Conservation (phyloP, 2,329 filamentous ascomycete genomes). For the Lanzia echinophila region DNA sequence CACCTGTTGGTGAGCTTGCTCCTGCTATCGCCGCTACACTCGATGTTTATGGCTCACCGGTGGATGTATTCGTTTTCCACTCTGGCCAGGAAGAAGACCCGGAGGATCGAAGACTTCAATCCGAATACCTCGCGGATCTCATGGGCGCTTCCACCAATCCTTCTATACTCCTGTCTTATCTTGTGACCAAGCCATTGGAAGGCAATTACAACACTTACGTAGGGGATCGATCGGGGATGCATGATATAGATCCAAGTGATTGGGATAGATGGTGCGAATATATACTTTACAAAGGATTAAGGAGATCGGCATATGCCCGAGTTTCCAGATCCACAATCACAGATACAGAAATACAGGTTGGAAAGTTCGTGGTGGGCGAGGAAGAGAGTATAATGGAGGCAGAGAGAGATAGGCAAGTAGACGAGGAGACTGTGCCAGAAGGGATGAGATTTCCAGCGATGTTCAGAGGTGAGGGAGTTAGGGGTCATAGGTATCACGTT, state of each 20-base stretch:
- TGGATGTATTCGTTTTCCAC: slow-evolving; percentile 98
- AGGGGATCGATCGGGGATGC: slow-evolving; percentile 79
- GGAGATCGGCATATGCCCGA: slow-evolving; percentile 80
- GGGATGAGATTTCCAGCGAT: slow-evolving; percentile 77
- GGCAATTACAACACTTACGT: slow-evolving; percentile 98
- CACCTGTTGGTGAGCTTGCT: slow-evolving; percentile 87
- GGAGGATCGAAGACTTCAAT: slow-evolving; percentile 82
- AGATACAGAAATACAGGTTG: slow-evolving; percentile 93
- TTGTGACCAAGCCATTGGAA: slow-evolving; percentile 82
- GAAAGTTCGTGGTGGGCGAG: slow-evolving; percentile 83
- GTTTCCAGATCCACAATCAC: slow-evolving; percentile 88
- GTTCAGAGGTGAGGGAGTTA: slow-evolving; percentile 79
- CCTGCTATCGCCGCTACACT: slow-evolving; percentile 96
- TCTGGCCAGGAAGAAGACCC: slow-evolving; percentile 96
- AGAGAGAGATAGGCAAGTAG: slow-evolving; percentile 49
- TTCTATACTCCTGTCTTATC: slow-evolving; percentile 79
- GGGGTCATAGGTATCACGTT: slow-evolving; percentile 89
- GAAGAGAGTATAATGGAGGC: slow-evolving; percentile 55
- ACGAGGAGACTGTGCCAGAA: slow-evolving; percentile 67
- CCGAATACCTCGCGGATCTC: slow-evolving; percentile 74
- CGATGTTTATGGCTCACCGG: slow-evolving; percentile 79
- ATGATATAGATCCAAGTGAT: slow-evolving; percentile 85
- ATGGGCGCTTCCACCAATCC: slow-evolving; percentile 82
- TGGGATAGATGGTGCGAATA: slow-evolving; percentile 99
- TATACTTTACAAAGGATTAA: slow-evolving; percentile 86